Base-by-base conservation (phyloP, 805 yeast genomes). In the Candida wancherniae region DNA sequence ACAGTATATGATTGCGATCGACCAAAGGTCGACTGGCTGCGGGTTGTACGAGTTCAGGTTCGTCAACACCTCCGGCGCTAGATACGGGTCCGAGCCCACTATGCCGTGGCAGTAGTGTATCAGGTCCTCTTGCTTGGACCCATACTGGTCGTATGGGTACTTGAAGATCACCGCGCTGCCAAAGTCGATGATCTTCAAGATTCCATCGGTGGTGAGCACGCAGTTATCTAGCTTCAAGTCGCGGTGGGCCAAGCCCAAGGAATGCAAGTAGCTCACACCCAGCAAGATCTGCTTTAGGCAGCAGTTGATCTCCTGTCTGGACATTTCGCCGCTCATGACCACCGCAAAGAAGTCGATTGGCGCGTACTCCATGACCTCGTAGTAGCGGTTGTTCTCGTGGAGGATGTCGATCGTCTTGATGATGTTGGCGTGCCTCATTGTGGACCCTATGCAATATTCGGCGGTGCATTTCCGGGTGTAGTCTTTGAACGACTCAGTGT, bases 321-420 rank as follows among this genome's bases (percentile, higher is more conserved):
- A 69, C 88, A 84, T 81, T 47, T 77, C 71, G 15, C 87, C 88
- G 4, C 86, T 78, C 94, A 84, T 84, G 10, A 84, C 94, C 25
- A 84, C 86, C 0, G 87, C 86, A 52, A 84, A 84, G 55, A 84
- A 82, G 60, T 84, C 94, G 24, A 77, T 71, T 6, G 94, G 85
- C 47, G 95, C 84, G 55, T 80, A 90, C 60, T 92, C 98, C 97
- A 92, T 87, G 32, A 92, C 86, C 57, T 90, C 95, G 31, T 62
- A 80, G 80, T 42, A 82, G 70, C 83, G 78, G 44, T 73, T 76
- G 47, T 55, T 86, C 74, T 49, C 81, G 40, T 74, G 75, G 31
- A 84, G 77, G 63, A 61, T 84, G 58, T 84, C 94, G 45, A 83
- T 63, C 3, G 92, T 83, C 50, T 81, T 76, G 45, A 84, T 82